phyloP scores from a whole-genome alignment of 371 early-diverging fungal species.

The Blyttiomyces sp. region DNA sequence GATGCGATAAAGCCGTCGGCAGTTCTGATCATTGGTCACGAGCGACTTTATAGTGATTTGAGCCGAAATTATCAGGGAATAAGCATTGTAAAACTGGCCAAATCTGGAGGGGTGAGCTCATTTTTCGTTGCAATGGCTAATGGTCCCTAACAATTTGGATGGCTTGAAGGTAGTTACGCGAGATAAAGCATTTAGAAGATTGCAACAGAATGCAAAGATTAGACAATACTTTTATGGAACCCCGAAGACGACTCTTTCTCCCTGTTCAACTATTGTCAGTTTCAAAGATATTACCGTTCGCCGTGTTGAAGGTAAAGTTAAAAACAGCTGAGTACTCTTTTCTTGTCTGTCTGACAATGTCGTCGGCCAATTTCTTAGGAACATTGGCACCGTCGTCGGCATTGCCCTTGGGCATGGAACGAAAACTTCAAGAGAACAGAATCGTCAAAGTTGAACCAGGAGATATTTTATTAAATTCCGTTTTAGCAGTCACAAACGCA shows the following conservation, averaged over 20 bases:
- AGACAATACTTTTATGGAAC: conserved; percentile 95
- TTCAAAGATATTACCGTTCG: conserved; percentile 75
- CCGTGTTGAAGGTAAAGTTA: conserved; percentile 66
- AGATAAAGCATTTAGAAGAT: conserved; percentile 66
- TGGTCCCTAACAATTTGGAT: background rate
- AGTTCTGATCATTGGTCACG: conserved; percentile 88
- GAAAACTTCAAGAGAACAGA: conserved; percentile 72
- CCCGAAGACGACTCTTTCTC: conserved; percentile 65
- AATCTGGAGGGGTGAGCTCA: conserved; percentile 85
- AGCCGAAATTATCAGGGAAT: conserved; percentile 54
- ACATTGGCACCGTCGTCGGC: conserved; percentile 86
- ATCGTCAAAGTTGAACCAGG: conserved; percentile 78
- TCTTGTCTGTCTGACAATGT: too few species aligned
- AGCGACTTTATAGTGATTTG: conserved; percentile 86
- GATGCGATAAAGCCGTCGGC: conserved; percentile 51
- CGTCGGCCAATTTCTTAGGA: too few species aligned
- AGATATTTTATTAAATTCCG: conserved; percentile 79
- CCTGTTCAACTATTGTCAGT: conserved; percentile 76
- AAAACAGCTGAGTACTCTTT: background rate
- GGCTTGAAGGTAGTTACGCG: conserved; percentile 75
- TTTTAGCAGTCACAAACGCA: conserved; percentile 79
- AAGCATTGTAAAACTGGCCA: conserved; percentile 77
- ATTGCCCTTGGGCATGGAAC: conserved; percentile 84
- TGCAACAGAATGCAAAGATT: conserved; percentile 70
- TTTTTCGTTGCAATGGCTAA: background rate